Conservation (phyloP, 1,139 yeast genomes). For the Yarrowia galli region DNA sequence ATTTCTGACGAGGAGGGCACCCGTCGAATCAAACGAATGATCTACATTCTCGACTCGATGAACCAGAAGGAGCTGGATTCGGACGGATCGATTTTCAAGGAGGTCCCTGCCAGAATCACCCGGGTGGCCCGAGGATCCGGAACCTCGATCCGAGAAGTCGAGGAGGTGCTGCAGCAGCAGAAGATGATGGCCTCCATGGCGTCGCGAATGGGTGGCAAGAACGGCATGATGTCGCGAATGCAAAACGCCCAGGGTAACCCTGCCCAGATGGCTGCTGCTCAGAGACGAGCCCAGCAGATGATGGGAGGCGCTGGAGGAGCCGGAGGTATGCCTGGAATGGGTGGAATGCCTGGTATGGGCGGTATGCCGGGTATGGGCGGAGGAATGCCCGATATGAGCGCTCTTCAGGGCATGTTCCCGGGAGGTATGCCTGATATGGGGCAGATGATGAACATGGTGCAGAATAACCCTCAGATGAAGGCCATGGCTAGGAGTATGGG, state of each 20-base stretch:
- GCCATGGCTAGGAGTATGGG: conserved; percentile 56
- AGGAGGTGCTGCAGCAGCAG: conserved; percentile 90
- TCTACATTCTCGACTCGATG: conserved; percentile 95
- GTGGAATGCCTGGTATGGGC: conserved; percentile 53
- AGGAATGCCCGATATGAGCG: conserved; percentile 62
- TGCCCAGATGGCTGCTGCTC: conserved; percentile 51
- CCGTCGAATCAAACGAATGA: conserved; percentile 82
- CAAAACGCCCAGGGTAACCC: conserved; percentile 51
- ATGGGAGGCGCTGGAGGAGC: conserved; percentile 50
- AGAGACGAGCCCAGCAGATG: conserved; percentile 52
- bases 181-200: conserved; percentile 97
- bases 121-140: conserved; percentile 98
- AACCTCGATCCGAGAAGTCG: conserved; percentile 90
- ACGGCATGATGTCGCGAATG: conserved; percentile 55
- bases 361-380: conserved; percentile 48
- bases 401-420: conserved; percentile 50
- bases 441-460: conserved; percentile 64
- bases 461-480: conserved; percentile 73
- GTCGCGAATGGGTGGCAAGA: conserved; percentile 64
- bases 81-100: conserved; percentile 82
- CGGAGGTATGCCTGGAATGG: conserved; percentile 51
- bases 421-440: conserved; percentile 60
- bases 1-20: conserved; percentile 87
- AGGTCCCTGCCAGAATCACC: conserved; percentile 83
- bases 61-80: conserved; percentile 88